phyloP scores from a whole-genome alignment of 345 rosid genomes.

The Gossypium turneri region DNA sequence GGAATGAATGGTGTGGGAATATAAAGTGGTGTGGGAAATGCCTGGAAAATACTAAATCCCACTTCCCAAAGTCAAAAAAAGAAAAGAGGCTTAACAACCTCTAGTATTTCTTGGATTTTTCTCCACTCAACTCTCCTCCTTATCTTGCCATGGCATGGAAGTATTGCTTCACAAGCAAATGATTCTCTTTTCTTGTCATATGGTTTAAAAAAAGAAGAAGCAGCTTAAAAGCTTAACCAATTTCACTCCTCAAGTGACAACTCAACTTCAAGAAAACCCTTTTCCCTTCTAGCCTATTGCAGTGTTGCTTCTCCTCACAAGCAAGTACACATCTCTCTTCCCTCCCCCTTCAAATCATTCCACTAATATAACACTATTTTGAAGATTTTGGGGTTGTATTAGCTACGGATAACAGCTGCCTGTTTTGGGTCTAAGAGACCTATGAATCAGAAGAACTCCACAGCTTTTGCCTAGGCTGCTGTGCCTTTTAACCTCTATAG shows the following conservation, averaged over 20 bases:
- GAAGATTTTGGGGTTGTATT: constrained; percentile 8
- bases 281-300: not conserved
- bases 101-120: too few relatives aligned
- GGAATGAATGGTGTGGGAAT: not conserved
- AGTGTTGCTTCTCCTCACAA: constrained; percentile 22
- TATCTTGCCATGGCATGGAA: constrained; percentile 16
- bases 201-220: not conserved
- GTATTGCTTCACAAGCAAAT: constrained; percentile 36
- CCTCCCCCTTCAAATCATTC: constrained; percentile 17
- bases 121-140: not conserved
- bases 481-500: constrained; percentile 21
- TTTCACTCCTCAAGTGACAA: constrained; percentile 24
- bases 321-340: constrained; percentile 1
- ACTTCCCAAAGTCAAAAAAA: constrained; percentile 25
- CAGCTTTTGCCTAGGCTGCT: constrained; percentile 30
- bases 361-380: constrained; percentile 2
- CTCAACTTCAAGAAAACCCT: constrained; percentile 15
- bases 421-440: constrained; percentile 18
- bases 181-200: constrained; percentile 18
- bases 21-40: constrained; percentile 12
- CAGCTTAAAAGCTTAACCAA: not conserved
- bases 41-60: constrained; percentile 18
- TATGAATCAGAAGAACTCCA: constrained; percentile 21
- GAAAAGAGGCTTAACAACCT: not conserved
- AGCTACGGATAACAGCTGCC: constrained; percentile 14